Base-by-base conservation (phyloP, 164 flowering plant species). In the Sedum album region DNA sequence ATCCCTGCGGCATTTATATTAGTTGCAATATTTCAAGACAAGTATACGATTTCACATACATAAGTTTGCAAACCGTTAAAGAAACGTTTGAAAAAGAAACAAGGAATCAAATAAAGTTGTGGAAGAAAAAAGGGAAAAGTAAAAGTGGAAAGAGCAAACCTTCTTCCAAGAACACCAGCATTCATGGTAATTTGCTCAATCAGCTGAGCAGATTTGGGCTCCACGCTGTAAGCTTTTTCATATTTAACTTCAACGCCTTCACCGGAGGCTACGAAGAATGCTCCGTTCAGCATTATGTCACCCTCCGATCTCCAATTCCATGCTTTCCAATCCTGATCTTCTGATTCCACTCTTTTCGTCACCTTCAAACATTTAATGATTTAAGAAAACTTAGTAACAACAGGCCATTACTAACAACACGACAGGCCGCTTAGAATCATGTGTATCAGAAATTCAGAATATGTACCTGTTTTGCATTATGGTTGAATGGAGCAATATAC, bases 281-380 rank as follows among this genome's bases (percentile, higher is more conserved):
- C 84, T 31, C 84, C 84, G 60, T 81, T 81, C 15, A 79, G 78
- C 80, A 81, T 26, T 31, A 79, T 72, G 68, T 81, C 84, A 8
- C 84, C 84, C 38, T 81, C 82, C 0, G 80, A 77, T 49, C 84
- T 75, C 84, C 84, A 81, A 38, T 79, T 79, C 84, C 84, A 81
- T 0, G 44, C 77, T 60, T 25, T 77, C 84, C 84, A 79, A 1
- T 77, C 60, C 7, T 68, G 68, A 21, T 77, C 76, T 6, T 10
- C 70, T 18, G 84, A 79, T 4, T 81, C 82, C 66, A 81, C 79
- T 23, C 84, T 35, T 72, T 81, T 81, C 1, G 82, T 81, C 46
- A 81, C 78, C 83, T 80, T 28, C 5, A 61, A 53, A 67, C 5
- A 39, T 41, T 23, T 14, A 44, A 44, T 11, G 18, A 11, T 44